Evolutionary conservation across 129 eudicot genomes (phyloP).

Genomic region (Flaveria linearis): DNA sequence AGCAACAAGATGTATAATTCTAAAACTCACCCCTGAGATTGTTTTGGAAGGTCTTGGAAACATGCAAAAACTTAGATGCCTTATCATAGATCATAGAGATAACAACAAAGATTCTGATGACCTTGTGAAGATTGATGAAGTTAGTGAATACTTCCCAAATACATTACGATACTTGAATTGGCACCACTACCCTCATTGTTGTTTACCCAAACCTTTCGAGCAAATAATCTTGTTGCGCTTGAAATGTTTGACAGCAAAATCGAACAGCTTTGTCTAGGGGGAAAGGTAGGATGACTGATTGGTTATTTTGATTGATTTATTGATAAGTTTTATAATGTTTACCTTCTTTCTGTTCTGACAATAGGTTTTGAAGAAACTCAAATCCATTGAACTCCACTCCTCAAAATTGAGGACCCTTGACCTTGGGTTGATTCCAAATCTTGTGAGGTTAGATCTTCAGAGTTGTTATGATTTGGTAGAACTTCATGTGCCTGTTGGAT

Average conservation of each 20-base stretch:
- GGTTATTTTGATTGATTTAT: neutral
- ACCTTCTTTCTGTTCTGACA: neutral
- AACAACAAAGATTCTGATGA: neutral
- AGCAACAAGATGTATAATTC: conserved; percentile 13
- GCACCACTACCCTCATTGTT: conserved; percentile 17
- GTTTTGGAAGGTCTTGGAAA: conserved; percentile 1
- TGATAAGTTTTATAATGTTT: neutral
- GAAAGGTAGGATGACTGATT: conserved; percentile 22
- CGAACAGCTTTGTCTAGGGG: conserved; percentile 23
- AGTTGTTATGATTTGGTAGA: conserved; percentile 23
- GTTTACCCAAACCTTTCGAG: conserved; percentile 26
- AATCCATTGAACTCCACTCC: neutral
- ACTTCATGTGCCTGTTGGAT: conserved; percentile 25
- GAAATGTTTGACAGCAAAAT: conserved; percentile 18
- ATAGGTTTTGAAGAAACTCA: conserved; percentile 30
- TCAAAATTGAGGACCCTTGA: conserved; percentile 28
- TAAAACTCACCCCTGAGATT: neutral
- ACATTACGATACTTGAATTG: conserved; percentile 23
- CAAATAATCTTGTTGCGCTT: conserved; percentile 30
- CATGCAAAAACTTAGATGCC: conserved; percentile 21
- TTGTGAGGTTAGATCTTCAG: conserved; percentile 25
- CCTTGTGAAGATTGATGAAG: neutral
- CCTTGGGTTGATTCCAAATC: conserved; percentile 26
- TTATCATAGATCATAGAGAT: neutral
- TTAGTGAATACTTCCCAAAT: conserved; percentile 9